A percentile compares a stretch with the other conserved stretches of the same genome.
phyloP scores from a whole-genome alignment of 768 basidiomycete species.

The Cystofilobasidium bisporidii region DNA sequence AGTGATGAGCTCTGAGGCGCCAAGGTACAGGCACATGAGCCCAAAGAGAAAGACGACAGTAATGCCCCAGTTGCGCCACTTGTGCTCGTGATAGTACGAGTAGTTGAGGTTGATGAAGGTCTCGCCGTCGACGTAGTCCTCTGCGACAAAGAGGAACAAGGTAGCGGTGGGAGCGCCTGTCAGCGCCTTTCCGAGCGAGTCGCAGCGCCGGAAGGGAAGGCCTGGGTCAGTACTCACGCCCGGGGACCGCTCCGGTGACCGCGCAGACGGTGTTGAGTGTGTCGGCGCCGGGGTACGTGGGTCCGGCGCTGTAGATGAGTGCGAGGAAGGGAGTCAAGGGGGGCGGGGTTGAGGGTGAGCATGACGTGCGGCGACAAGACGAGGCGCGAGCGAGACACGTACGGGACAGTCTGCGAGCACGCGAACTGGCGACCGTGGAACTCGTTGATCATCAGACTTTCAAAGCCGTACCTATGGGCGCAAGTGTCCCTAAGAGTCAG shows the following conservation, averaged over 20 bases:
- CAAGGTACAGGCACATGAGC: conserved; percentile 36
- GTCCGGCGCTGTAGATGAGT: neutral
- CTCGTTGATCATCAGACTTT: conserved; percentile 73
- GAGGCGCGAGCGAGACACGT: conserved; percentile 31
- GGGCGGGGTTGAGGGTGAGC: too few species aligned
- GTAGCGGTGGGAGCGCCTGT: too few species aligned
- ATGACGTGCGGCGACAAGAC: neutral
- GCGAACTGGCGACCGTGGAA: conserved; percentile 57
- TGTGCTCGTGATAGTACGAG: conserved; percentile 34
- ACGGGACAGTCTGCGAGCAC: conserved; percentile 37
- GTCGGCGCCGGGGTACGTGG: conserved; percentile 16
- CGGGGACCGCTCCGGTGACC: neutral
- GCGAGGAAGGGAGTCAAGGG: neutral
- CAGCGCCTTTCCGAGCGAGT: too few species aligned
- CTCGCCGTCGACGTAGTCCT: conserved; percentile 23
- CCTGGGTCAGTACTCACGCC: conserved; percentile 29
- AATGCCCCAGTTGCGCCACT: conserved; percentile 40
- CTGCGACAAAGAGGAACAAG: too few species aligned
- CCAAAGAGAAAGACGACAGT: conserved; percentile 34
- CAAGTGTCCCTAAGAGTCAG: conserved; percentile 56
- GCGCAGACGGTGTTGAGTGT: conserved; percentile 21
- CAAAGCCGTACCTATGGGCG: conserved; percentile 67
- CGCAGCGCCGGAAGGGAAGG: too few species aligned
- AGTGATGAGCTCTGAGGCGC: conserved; percentile 32
- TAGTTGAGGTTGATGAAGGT: conserved; percentile 33